Evolutionary conservation across 2,329 filamentous ascomycete species (phyloP).

Genomic region (Periconia digitata): DNA sequence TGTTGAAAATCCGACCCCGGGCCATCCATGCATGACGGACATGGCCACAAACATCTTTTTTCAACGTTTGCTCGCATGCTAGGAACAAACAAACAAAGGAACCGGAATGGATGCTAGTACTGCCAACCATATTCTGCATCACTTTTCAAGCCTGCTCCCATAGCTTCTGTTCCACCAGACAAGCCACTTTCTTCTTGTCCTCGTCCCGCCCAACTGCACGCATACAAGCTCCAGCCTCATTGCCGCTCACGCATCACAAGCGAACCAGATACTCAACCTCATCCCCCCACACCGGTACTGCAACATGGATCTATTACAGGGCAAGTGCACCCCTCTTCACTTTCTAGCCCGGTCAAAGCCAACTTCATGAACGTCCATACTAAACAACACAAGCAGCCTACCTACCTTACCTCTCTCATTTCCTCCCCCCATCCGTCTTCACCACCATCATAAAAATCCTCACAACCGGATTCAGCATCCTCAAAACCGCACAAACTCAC

Average conservation of each 20-base stretch:
- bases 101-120: neutral
- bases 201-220: no score
- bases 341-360: neutral
- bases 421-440: conserved; percentile 36
- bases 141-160: neutral
- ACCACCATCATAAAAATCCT: conserved; percentile 31
- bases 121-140: neutral
- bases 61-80: neutral
- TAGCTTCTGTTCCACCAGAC: no score
- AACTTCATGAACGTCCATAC: neutral
- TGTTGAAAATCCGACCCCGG: neutral
- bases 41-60: neutral
- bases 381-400: conserved; percentile 31
- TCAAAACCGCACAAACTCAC: conserved; percentile 29
- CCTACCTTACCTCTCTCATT: conserved; percentile 27
- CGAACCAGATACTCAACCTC: neutral
- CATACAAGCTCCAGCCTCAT: neutral
- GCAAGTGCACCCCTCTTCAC: conserved; percentile 8
- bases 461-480: conserved; percentile 30
- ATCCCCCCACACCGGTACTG: neutral
- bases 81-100: neutral
- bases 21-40: neutral
- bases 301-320: conserved; percentile 38
- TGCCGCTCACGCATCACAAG: neutral
- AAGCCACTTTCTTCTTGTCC: no score